Evolutionary conservation across 176 grass and related monocot genomes (phyloP), one percentile per base, ranked within the genome.

Genomic region (Dendrocalamus sinicus): DNA sequence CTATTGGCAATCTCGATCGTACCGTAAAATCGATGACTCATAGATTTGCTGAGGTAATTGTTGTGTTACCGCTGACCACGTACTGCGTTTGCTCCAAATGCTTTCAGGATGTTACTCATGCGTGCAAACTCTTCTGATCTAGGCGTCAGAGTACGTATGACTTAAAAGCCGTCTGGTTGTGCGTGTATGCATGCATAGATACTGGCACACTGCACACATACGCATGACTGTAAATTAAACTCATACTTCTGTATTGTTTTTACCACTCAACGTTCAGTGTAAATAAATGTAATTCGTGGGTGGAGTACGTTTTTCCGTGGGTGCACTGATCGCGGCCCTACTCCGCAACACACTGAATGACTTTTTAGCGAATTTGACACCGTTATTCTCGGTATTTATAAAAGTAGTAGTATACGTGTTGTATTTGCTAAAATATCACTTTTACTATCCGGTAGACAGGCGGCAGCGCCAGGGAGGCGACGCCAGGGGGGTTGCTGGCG

Each of bases 81-180:
- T 11, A 37, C 10, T 26, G 9, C 2, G 7, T 17, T 11, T 9
- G 16, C 16, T 79, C 58, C 41, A 65, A 48, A 37, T n/a, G 16
- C 19, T 32, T 37, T 66, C 78, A 67, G 45, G 46, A 61, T 53
- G 46, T 53, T 67, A 12, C 64, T 26, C 15, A 63, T 4, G 17
- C 9, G 17, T 5, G 44, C 9, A 10, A 10, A 61, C 59, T 62
- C 59, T 57, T 9, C 19, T 22, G 19, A 22, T 57, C 17, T 20
- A 55, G 52, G n/a, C 10, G 12, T 16, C 62, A 65, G 12, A 19
- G 22, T 39, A 43, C 63, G 19, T 52, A 16, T 16, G 61, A 1
- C 23, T 47, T 48, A 17, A 79, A 66, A 43, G 16, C 77, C 43
- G 59, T 65, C 59, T 79, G 26, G 17, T 37, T 50, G 77, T 48